These are phyloP conservation scores for Ceratocystis colombiana DNA, from an alignment of 2,329 filamentous ascomycete species.

Conservation along the genomic window DNA sequence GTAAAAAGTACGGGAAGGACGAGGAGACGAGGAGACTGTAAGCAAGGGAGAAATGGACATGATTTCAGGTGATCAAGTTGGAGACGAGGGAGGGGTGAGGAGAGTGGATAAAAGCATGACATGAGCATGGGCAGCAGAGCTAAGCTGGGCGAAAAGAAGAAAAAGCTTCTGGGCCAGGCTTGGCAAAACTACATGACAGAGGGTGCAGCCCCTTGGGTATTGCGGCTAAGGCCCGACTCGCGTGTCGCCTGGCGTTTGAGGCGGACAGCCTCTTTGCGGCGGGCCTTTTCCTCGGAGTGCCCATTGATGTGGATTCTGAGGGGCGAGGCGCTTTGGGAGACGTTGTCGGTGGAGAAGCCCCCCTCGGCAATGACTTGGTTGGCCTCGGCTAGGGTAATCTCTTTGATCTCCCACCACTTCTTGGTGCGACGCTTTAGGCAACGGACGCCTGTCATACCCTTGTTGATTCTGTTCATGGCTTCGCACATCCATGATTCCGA, in stretches of 20 bases:
- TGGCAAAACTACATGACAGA: neutral
- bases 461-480: constrained; percentile 17
- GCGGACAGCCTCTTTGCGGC: constrained; percentile 14
- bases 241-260: constrained; percentile 12
- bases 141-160: neutral
- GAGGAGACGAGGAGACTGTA: neutral
- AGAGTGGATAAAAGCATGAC: neutral
- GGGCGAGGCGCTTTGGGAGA: constrained; percentile 9
- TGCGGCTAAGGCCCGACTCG: constrained; percentile 4
- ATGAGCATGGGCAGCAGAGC: neutral
- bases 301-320: neutral
- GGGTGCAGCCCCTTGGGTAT: neutral
- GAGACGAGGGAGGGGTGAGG: too few species aligned
- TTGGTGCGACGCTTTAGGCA: constrained; percentile 17
- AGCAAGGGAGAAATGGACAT: neutral
- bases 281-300: constrained; percentile 13
- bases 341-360: constrained; percentile 16
- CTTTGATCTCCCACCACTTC: constrained; percentile 23
- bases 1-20: neutral
- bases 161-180: neutral
- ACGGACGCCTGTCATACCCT: constrained; percentile 15
- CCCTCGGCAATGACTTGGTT: constrained; percentile 4
- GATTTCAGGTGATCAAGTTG: neutral
- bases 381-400: constrained; percentile 11
- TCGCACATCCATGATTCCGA: constrained; percentile 23